Evolutionary conservation across 192 early-diverging fungal species (phyloP).

Genomic region (Pecoramyces ruminantium): DNA sequence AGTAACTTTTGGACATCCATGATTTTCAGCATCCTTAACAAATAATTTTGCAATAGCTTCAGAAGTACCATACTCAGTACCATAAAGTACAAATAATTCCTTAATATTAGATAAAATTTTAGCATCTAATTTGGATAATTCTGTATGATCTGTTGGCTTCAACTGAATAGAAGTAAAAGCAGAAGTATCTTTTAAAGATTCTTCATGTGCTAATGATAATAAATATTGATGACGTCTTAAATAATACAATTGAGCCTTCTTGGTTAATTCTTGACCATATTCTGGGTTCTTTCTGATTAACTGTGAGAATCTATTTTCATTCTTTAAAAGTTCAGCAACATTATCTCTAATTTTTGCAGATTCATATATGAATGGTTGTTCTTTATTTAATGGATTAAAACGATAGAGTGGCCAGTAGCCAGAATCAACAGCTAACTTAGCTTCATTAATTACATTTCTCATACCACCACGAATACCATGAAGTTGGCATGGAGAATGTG

Average conservation of each 20-base stretch:
- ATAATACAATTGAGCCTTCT: background rate
- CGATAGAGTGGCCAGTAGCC: slow-evolving; percentile 91
- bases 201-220: background rate
- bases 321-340: slow-evolving; percentile 61
- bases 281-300: background rate
- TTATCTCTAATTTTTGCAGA: slow-evolving; percentile 65
- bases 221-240: background rate
- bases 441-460: slow-evolving; percentile 38
- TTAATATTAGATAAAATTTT: background rate
- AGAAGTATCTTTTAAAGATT: background rate
- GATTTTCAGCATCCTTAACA: slow-evolving; percentile 61
- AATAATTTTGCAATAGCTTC: slow-evolving; percentile 70
- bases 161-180: background rate
- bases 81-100: slow-evolving; percentile 44
- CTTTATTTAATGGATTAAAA: slow-evolving; percentile 61
- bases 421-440: slow-evolving; percentile 74
- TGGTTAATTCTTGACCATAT: background rate
- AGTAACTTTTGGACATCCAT: slow-evolving; percentile 53
- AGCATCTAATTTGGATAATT: background rate
- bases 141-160: background rate
- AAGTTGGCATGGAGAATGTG: slow-evolving; percentile 50
- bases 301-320: slow-evolving; percentile 64
- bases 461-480: slow-evolving; percentile 21
- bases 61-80: slow-evolving; percentile 81
- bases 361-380: slow-evolving; percentile 44